Evolutionary conservation across 805 yeast species (phyloP).

Genomic region (Jamesozyma rosinii): DNA sequence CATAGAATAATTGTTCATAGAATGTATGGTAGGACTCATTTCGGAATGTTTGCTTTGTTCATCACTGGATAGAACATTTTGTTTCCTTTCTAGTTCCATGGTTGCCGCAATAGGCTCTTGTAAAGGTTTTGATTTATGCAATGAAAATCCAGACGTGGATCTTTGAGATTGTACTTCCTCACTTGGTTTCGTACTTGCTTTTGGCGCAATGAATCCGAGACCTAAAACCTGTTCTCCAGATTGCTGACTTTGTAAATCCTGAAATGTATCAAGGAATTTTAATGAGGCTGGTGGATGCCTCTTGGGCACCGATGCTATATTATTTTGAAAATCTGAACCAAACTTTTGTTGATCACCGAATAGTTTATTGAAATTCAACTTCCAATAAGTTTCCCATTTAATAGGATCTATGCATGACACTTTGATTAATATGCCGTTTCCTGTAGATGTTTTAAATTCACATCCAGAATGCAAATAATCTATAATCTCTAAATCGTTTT

Average conservation of each 20-base stretch:
- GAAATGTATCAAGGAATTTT: background rate
- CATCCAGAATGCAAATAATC: constrained; percentile 5
- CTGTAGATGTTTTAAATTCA: constrained; percentile 15
- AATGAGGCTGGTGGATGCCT: background rate
- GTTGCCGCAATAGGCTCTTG: constrained; percentile 5
- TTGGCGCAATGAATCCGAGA: background rate
- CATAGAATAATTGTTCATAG: background rate
- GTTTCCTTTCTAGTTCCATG: constrained; percentile 2
- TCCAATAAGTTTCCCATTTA: constrained; percentile 25
- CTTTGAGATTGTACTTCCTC: background rate
- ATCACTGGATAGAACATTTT: background rate
- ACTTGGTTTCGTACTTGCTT: background rate
- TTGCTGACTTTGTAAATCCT: background rate
- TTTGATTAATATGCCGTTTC: constrained; percentile 12
- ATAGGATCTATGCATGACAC: constrained; percentile 14
- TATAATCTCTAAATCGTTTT: constrained; percentile 13
- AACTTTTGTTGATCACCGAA: constrained; percentile 7
- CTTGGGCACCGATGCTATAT: background rate
- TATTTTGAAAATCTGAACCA: background rate
- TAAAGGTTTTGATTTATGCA: constrained; percentile 3
- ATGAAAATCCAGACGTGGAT: background rate
- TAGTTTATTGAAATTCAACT: constrained; percentile 10
- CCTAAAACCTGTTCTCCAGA: background rate
- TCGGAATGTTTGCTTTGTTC: background rate
- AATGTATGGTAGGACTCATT: background rate